phyloP scores from a whole-genome alignment of 2,329 filamentous ascomycete species.

The Apiospora hydei region DNA sequence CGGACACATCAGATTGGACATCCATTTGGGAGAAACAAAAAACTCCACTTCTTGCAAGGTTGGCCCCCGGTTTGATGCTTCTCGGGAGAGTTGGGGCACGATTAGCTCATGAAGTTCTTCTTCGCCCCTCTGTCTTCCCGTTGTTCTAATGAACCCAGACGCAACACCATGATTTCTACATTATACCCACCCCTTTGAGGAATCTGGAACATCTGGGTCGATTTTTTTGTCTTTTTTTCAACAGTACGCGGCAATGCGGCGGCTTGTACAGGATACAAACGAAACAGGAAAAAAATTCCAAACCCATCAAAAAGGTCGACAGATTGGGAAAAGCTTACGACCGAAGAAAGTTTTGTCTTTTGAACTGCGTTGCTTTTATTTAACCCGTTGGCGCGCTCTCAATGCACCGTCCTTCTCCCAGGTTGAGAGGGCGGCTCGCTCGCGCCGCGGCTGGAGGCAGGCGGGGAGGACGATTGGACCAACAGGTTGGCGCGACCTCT shows the following conservation, averaged over 20 bases:
- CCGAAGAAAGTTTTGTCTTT: conserved; percentile 38
- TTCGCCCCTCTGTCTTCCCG: conserved; percentile 32
- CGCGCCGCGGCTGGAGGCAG: conserved; percentile 28
- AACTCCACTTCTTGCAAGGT: conserved; percentile 60
- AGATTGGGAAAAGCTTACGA: conserved; percentile 20
- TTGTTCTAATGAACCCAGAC: conserved; percentile 39
- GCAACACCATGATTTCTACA: conserved; percentile 36
- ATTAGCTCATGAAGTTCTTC: conserved; percentile 36
- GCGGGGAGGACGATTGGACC: conserved; percentile 40
- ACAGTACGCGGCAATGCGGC: conserved; percentile 24
- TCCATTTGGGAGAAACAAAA: conserved; percentile 52
- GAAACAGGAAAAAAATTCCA: conserved; percentile 27
- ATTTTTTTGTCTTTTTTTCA: conserved; percentile 2
- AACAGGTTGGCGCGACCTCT: conserved; percentile 44
- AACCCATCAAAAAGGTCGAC: conserved; percentile 15
- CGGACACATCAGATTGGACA: conserved; percentile 58
- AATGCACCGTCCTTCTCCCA: neutral
- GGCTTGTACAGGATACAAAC: conserved; percentile 25
- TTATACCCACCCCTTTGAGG: conserved; percentile 30
- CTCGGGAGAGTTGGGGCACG: conserved; percentile 45
- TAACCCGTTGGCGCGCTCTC: conserved; percentile 32
- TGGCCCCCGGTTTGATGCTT: conserved; percentile 54
- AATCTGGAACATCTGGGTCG: conserved; percentile 14
- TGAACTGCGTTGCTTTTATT: conserved; percentile 37
- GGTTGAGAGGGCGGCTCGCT: neutral